Base-by-base conservation (phyloP, 2,329 filamentous ascomycete genomes). In the Beauveria scarabaeidicola region DNA sequence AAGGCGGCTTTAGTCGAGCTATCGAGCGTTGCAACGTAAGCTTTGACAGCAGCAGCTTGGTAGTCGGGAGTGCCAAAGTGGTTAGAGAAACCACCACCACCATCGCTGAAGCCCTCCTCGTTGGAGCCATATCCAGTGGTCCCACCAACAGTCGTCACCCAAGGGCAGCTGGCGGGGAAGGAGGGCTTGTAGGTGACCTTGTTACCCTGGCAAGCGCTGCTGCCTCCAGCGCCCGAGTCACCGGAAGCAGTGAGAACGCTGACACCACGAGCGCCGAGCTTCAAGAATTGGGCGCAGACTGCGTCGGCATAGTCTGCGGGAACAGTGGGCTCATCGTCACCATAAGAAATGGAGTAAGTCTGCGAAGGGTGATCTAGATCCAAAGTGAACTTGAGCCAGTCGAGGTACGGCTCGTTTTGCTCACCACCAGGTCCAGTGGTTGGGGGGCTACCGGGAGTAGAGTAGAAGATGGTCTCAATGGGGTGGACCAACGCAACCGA, bases 61-160 rank as follows among this genome's bases (percentile, higher is more conserved):
- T 57, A 61, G 9, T 40, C 38, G 17, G 59, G 59, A n/a, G 21
- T 29, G 46, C 11, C 46, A 52, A 57, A 61, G 59, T 57, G 36
- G 53, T 61, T 57, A 27, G 59, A 61, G 53, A 61, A 61, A 38
- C 59, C 59, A n/a, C 59, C 41, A 5, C 59, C 59, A 23, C 52
- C 52, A 13, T 61, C 59, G n/a, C 21, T 13, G 46, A 21, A 51
- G 8, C 25, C 43, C 11, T 55, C 19, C 52, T 61, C 59, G 52
- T 47, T 47, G n/a, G 44, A 38, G 29, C 52, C 59, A 29, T 61
- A 61, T 40, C 43, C 19, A 5, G 29, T 25, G 7, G 59, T 61
- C 17, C 59, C 59, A 36, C 59, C 59, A 10, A 61, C 59, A 5
- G 40, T 27, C 9, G 59, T 61, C 11, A 61, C 53, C 59, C 59